Base-by-base conservation (phyloP, 2,329 filamentous ascomycete species). In the Ceratocystiopsis minuta region DNA sequence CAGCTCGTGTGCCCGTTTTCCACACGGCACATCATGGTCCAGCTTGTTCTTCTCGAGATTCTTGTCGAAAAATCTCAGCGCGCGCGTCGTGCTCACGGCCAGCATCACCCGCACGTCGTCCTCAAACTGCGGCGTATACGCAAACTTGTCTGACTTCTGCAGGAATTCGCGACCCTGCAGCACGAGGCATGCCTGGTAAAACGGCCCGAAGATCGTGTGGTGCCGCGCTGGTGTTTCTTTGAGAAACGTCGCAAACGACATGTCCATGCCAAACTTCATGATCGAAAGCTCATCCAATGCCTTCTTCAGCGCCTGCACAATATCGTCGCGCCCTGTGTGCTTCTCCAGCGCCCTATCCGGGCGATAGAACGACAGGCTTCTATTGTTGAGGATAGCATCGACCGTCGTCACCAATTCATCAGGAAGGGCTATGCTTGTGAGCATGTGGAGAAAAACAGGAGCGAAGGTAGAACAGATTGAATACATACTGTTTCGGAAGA, bases 31-130 rank as follows among this genome's bases (percentile, higher is more conserved):
- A 4, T 20, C 20, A 4, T 20, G 4, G 20, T 20, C 20, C 33
- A 43, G 39, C n/a, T 34, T 37, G 31, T 47, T 47, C 34, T 47
- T 47, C 4, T 47, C 41, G 34, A 45, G 16, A 9, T 38, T 34
- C 7, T 33, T n/a, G 14, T 41, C 34, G 16, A 47, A 16, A 15
- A 36, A 38, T 2, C 12, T 2, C 3, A 47, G 17, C 6, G 39
- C 43, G 14, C 41, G 40, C 10, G 3, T 7, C 1, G 41, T 20
- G 15, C 28, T 40, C 9, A 41, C 2, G 9, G 45, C 45, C 10
- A 20, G 41, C 18, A 45, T 15, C 5, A 45, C n/a, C 14, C 17
- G 18, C 10, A 43, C 13, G 1, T 41, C n/a, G 15, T 32, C 17
- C 17, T 47, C 41, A 12, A 37, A n/a, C 10, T 42, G 36, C 0